Conservation (phyloP, 495 filamentous ascomycete genomes). For the Neurospora sp. region DNA sequence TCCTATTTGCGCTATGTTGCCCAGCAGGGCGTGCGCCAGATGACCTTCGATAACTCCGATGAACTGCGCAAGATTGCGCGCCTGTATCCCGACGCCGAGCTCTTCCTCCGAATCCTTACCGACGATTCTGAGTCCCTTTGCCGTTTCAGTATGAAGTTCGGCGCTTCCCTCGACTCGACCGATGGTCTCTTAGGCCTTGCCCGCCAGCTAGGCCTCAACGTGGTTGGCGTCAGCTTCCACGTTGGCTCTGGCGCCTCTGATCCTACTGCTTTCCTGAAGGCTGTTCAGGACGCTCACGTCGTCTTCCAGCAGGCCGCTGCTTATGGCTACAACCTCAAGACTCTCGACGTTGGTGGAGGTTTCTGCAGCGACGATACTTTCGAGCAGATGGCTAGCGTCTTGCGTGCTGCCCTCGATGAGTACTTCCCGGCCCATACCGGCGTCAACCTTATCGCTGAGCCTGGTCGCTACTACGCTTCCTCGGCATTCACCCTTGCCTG, state of each 20-base stretch:
- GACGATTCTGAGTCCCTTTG: constrained; percentile 93
- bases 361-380: constrained; percentile 75
- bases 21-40: constrained; percentile 79
- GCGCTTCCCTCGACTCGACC: constrained; percentile 75
- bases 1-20: constrained; percentile 88
- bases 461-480: constrained; percentile 89
- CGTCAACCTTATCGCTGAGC: constrained; percentile 88
- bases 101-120: constrained; percentile 87
- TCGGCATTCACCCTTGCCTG: constrained; percentile 88
- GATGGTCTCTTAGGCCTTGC: constrained; percentile 70
- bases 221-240: constrained; percentile 95
- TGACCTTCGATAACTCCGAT: constrained; percentile 98
- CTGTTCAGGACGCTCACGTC: constrained; percentile 73
- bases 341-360: constrained; percentile 88
- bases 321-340: constrained; percentile 72
- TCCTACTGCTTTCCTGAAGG: constrained; percentile 75
- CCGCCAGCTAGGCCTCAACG: constrained; percentile 80
- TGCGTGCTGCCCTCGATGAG: constrained; percentile 69
- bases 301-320: constrained; percentile 82
- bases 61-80: constrained; percentile 97
- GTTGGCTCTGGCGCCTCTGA: constrained; percentile 94
- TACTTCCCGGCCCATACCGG: constrained; percentile 66
- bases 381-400: constrained; percentile 75
- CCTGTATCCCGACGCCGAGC: constrained; percentile 76
- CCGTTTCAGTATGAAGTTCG: constrained; percentile 93